Percentiles rank a stretch among this genome's conserved stretches.
Evolutionary conservation across 106 monocot genomes (phyloP).

Genomic region (Allium sativum): DNA sequence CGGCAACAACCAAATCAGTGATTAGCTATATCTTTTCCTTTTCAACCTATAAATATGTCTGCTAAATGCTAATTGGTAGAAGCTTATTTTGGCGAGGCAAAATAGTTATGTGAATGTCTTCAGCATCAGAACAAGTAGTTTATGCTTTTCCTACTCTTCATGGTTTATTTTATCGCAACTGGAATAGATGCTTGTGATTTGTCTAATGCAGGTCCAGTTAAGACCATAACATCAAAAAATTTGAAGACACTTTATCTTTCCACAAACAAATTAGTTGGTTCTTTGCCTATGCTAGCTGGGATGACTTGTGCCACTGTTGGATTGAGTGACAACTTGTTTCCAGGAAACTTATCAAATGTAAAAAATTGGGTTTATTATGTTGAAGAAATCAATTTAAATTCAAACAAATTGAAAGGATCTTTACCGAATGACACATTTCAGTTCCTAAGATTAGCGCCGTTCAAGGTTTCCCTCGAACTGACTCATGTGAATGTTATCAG

Average conservation of each 20-base stretch:
- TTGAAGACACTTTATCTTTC: constrained; percentile 66
- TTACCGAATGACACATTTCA: constrained; percentile 55
- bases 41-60: no score
- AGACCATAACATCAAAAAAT: constrained; percentile 44
- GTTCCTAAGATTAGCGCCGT: constrained; percentile 46
- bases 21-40: no score
- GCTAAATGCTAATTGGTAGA: no score
- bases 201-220: constrained; percentile 43
- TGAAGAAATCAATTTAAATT: constrained; percentile 51
- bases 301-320: constrained; percentile 43
- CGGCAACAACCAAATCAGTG: no score
- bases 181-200: neutral
- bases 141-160: no score
- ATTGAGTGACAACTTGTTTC: constrained; percentile 50
- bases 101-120: no score
- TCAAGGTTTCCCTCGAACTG: constrained; percentile 54
- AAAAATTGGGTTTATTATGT: constrained; percentile 59
- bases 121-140: no score
- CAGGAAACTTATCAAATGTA: constrained; percentile 48
- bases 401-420: constrained; percentile 51
- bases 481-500: no score
- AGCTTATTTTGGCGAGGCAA: no score
- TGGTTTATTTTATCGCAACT: constrained; percentile 5
- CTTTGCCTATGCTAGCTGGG: constrained; percentile 49
- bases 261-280: constrained; percentile 43